Evolutionary conservation across 2,329 filamentous ascomycete species (phyloP).

Genomic region (Scedosporium aurantiacum): DNA sequence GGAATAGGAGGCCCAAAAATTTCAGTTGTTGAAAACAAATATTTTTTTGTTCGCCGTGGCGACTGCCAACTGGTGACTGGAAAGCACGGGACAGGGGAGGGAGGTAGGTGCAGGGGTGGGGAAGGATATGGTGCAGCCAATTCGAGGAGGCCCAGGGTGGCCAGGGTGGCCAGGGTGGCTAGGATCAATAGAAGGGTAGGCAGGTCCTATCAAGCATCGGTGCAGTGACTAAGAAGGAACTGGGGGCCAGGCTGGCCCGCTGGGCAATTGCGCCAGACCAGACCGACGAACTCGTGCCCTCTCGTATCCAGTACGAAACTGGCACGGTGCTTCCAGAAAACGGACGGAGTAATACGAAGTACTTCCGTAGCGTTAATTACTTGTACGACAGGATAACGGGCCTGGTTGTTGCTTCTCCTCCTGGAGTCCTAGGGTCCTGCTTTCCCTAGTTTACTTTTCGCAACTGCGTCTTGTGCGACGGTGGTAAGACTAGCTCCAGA

Average conservation of each 20-base stretch:
- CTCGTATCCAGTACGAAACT: background rate
- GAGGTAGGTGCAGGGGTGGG: conserved; percentile 3
- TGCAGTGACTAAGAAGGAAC: background rate
- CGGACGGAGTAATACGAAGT: background rate
- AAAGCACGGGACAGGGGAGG: conserved; percentile 3
- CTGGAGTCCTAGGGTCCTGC: no score
- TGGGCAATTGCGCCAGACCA: background rate
- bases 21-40: conserved; percentile 4
- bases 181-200: background rate
- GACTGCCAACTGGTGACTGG: conserved; percentile 5
- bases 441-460: background rate
- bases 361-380: background rate
- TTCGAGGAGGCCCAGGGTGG: background rate
- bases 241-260: no score
- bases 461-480: background rate
- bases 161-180: background rate
- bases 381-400: background rate
- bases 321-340: background rate
- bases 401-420: background rate
- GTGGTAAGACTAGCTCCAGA: background rate
- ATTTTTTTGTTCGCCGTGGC: conserved; percentile 7
- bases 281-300: background rate
- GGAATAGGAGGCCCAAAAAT: conserved; percentile 5
- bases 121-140: background rate
- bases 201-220: background rate